These are phyloP conservation scores for Barnettozyma sucrosica DNA, from an alignment of 805 yeast genomes.

Conservation along the genomic window DNA sequence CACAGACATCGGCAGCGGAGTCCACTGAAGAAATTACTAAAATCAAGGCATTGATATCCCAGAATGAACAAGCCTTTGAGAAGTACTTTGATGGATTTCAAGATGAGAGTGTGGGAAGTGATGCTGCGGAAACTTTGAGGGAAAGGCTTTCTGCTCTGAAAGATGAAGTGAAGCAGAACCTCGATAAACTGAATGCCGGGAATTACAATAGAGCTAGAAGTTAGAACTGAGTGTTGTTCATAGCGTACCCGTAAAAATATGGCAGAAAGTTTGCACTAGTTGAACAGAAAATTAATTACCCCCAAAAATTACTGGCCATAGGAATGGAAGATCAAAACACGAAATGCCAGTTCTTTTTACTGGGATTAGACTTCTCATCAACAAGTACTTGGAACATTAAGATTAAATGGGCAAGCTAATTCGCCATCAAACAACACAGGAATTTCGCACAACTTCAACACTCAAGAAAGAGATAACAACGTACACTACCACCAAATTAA, in stretches of 20 bases:
- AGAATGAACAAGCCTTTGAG: conserved; percentile 13
- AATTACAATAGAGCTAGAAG: conserved; percentile 11
- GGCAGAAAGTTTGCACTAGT: background rate
- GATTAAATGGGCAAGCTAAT: too few species aligned
- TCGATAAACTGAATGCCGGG: conserved; percentile 16
- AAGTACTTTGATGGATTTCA: conserved; percentile 17
- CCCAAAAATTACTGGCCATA: background rate
- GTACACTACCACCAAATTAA: background rate
- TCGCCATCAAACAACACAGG: background rate
- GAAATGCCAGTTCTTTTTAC: background rate
- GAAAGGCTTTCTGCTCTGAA: conserved; percentile 10
- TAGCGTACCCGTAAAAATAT: background rate
- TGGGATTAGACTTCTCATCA: too few species aligned
- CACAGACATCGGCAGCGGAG: conserved; percentile 43
- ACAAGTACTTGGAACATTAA: too few species aligned
- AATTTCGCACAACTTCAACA: background rate
- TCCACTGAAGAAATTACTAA: conserved; percentile 31
- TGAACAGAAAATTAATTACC: background rate
- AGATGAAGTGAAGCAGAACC: conserved; percentile 18
- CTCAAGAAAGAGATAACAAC: background rate
- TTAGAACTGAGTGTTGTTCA: conserved; percentile 1
- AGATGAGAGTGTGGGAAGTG: conserved; percentile 12
- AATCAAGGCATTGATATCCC: conserved; percentile 10
- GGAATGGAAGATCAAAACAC: background rate
- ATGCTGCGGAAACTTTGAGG: conserved; percentile 13